Evolutionary conservation across 768 basidiomycete genomes (phyloP).

Genomic region (Boletus rubroflammeus): DNA sequence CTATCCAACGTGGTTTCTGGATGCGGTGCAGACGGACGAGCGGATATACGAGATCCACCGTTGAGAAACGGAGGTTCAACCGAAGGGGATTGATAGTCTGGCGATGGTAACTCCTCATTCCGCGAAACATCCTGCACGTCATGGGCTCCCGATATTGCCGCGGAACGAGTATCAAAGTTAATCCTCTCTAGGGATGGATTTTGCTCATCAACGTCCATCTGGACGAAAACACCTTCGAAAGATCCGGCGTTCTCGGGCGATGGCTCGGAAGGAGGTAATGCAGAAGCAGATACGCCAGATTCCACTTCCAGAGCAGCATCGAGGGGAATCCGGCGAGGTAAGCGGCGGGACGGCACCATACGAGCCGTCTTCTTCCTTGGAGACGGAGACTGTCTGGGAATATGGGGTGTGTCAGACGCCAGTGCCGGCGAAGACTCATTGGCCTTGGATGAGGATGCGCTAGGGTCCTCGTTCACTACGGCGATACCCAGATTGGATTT

Average conservation of each 20-base stretch:
- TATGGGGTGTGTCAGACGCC: neutral
- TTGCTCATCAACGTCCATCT: constrained; percentile 5
- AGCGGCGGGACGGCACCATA: constrained; percentile 23
- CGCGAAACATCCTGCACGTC: neutral
- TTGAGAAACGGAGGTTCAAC: neutral
- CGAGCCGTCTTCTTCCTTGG: constrained; percentile 23
- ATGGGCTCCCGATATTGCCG: neutral
- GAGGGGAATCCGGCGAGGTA: constrained; percentile 18
- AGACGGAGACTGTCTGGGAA: neutral
- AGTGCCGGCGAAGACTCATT: neutral
- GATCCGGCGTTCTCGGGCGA: neutral
- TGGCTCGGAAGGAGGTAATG: neutral
- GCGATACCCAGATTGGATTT: constrained; percentile 13
- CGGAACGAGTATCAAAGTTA: neutral
- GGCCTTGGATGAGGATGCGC: neutral
- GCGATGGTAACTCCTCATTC: neutral
- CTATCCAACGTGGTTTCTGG: neutral
- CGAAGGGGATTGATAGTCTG: neutral
- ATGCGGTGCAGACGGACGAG: neutral
- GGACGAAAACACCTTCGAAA: neutral
- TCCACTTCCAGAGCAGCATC: neutral
- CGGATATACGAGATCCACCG: neutral
- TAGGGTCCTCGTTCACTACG: neutral
- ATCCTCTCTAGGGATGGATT: neutral
- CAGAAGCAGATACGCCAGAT: neutral